phyloP scores from a whole-genome alignment of 2,329 filamentous ascomycete genomes.

The Pseudonectria buxi region DNA sequence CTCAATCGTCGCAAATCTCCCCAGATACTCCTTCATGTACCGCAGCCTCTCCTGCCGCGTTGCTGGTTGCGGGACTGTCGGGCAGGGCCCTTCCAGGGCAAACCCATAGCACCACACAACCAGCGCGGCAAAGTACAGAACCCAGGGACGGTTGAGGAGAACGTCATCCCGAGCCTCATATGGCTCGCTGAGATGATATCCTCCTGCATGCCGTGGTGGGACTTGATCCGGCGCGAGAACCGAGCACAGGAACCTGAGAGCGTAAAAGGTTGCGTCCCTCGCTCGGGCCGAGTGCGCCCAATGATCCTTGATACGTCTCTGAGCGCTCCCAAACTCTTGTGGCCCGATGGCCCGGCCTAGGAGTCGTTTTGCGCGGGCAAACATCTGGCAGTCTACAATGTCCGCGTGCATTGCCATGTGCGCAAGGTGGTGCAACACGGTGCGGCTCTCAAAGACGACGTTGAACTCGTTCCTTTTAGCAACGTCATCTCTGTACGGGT shows the following conservation, averaged over 20 bases:
- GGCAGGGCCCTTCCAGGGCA: slow-evolving; percentile 74
- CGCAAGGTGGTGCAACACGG: slow-evolving; percentile 84
- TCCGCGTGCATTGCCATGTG: slow-evolving; percentile 98
- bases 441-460: slow-evolving; percentile 75
- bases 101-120: slow-evolving; percentile 96
- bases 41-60: slow-evolving; percentile 60
- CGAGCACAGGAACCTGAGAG: slow-evolving; percentile 79
- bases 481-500: slow-evolving; percentile 50
- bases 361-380: slow-evolving; percentile 77
- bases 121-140: slow-evolving; percentile 84
- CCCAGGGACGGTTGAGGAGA: slow-evolving; percentile 87
- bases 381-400: slow-evolving; percentile 95
- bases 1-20: slow-evolving; percentile 61
- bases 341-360: slow-evolving; percentile 79
- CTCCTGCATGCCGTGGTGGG: slow-evolving; percentile 30
- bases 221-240: slow-evolving; percentile 58
- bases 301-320: slow-evolving; percentile 74
- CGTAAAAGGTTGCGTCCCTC: slow-evolving; percentile 87
- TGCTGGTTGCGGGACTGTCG: slow-evolving; percentile 42
- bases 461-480: slow-evolving; percentile 56
- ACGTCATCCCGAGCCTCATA: slow-evolving; percentile 87
- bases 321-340: slow-evolving; percentile 72
- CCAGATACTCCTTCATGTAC: slow-evolving; percentile 75
- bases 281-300: slow-evolving; percentile 89
- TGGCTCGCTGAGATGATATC: slow-evolving; percentile 37